Conservation (phyloP, 305 asterid species). For the Plantago coronopus region DNA sequence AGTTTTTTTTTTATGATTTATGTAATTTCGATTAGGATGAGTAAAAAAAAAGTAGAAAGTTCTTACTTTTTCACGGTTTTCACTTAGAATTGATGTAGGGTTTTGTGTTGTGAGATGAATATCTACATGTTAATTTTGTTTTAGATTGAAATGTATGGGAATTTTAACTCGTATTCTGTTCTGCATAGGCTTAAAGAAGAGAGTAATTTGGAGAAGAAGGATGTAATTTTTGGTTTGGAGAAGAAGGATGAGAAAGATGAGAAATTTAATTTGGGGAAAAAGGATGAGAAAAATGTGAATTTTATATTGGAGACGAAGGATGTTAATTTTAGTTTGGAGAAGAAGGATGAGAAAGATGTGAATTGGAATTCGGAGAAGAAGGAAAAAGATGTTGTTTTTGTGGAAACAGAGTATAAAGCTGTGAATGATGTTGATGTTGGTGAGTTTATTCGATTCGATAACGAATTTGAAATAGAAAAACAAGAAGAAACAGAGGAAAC, state of each 20-base stretch:
- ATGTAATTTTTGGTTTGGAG: constrained; percentile 11
- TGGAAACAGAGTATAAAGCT: constrained; percentile 27
- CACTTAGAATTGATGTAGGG: too few species aligned
- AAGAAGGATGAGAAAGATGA: constrained; percentile 17
- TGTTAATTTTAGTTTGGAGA: constrained; percentile 6
- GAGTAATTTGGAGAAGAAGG: constrained; percentile 17
- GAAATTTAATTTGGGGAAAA: constrained; percentile 18
- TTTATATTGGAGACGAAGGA: too few species aligned
- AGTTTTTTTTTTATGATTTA: background rate
- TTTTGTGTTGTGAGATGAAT: background rate
- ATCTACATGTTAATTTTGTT: background rate
- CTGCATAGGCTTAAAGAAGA: constrained; percentile 33
- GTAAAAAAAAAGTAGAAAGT: too few species aligned
- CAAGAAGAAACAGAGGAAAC: constrained; percentile 34
- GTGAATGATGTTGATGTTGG: constrained; percentile 22
- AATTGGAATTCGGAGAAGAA: constrained; percentile 7
- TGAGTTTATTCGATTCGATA: constrained; percentile 12
- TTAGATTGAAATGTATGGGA: background rate
- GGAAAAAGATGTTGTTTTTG: constrained; percentile 16
- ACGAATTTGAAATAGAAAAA: constrained; percentile 17
- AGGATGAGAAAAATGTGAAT: constrained; percentile 21
- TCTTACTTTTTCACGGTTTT: too few species aligned
- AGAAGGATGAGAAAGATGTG: constrained; percentile 18
- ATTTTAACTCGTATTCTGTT: constrained; percentile 7
- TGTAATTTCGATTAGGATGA: too few species aligned